A percentile compares a stretch with the other conserved stretches of the same genome.
These are phyloP conservation scores for Cladosporium sp. DNA, from an alignment of 2,329 filamentous ascomycete species.

Conservation along the genomic window DNA sequence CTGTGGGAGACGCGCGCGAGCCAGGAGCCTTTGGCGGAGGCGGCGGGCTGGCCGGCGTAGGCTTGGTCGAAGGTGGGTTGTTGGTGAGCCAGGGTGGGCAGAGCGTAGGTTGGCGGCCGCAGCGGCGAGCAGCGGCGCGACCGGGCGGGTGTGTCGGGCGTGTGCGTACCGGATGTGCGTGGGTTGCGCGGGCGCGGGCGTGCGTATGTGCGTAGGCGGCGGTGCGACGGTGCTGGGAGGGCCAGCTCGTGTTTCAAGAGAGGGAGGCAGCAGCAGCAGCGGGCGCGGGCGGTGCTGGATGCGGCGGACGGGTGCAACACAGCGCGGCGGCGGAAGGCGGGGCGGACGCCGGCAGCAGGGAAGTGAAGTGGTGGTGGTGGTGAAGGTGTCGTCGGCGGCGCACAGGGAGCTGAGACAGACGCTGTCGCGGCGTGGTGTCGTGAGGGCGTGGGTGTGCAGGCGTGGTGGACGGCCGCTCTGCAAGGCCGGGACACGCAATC, in stretches of 20 bases:
- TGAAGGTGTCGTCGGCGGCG: background rate
- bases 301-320: background rate
- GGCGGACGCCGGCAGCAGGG: too few relatives aligned
- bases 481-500: too few relatives aligned
- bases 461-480: too few relatives aligned
- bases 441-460: background rate
- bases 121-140: conserved; percentile 3
- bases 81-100: conserved; percentile 15
- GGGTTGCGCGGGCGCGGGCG: background rate
- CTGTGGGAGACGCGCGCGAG: conserved; percentile 25
- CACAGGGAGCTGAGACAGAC: background rate
- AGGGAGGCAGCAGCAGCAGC: background rate
- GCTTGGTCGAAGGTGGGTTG: conserved; percentile 17
- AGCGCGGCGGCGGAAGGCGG: too few relatives aligned
- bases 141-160: background rate
- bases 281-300: background rate
- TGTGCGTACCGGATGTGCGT: background rate
- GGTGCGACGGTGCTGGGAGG: background rate
- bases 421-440: background rate
- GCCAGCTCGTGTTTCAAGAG: background rate
- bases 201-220: background rate
- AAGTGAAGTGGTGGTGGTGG: too few relatives aligned
- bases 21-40: conserved; percentile 19
- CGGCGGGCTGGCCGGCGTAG: conserved; percentile 11
- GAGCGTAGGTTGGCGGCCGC: conserved; percentile 4